Evolutionary conservation across 2,329 filamentous ascomycete species (phyloP).

Genomic region (Ceratocystis colombiana): DNA sequence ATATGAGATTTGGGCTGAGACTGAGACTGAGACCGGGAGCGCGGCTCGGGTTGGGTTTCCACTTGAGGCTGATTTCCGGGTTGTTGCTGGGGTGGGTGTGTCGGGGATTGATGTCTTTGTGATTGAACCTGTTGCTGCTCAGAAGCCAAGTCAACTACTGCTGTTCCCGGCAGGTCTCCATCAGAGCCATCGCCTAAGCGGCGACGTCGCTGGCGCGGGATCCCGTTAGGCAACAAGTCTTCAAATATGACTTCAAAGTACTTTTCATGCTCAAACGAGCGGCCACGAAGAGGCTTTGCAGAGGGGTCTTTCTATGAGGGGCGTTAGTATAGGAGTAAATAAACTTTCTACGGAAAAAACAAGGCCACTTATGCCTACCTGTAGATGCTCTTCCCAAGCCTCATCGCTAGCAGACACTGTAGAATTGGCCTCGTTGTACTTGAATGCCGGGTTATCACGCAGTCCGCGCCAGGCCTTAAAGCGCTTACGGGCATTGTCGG

Average conservation of each 20-base stretch:
- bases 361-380: conserved; percentile 36
- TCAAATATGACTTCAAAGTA: conserved; percentile 52
- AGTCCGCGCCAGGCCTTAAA: conserved; percentile 52
- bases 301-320: conserved; percentile 44
- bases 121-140: conserved; percentile 2
- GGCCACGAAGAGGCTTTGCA: conserved; percentile 46
- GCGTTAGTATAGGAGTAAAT: not conserved
- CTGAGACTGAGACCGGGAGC: not conserved
- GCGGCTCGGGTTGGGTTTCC: not conserved
- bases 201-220: conserved; percentile 22
- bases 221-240: conserved; percentile 38
- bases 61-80: not conserved
- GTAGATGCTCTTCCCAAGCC: conserved; percentile 47
- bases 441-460: conserved; percentile 47
- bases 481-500: conserved; percentile 52
- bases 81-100: not conserved
- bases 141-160: conserved; percentile 1
- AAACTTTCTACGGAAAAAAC: not conserved
- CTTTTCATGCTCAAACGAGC: conserved; percentile 51
- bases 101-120: conserved; percentile 28
- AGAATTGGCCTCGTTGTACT: conserved; percentile 42
- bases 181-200: conserved; percentile 9
- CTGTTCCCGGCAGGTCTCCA: conserved; percentile 3
- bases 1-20: not conserved
- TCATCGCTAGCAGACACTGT: conserved; percentile 49